Conservation (phyloP, 352 stramenopile species). For the Globisporangium abappressorium region DNA sequence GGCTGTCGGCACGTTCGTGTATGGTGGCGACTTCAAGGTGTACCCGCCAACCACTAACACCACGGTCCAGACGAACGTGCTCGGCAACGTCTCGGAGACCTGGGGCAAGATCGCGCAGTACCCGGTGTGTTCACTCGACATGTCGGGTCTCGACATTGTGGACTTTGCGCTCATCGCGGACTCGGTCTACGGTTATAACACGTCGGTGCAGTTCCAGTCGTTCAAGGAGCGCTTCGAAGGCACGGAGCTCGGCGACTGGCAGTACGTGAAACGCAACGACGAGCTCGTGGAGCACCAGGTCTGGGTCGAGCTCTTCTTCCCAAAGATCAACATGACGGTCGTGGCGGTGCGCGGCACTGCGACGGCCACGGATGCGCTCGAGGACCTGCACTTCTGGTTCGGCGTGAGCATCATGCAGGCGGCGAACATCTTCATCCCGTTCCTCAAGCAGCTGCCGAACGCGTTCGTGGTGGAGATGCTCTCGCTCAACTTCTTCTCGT, state of each 20-base stretch:
- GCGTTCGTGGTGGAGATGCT: constrained; percentile 82
- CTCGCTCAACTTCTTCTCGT: constrained; percentile 67
- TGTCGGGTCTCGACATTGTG: constrained; percentile 62
- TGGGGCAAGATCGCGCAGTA: constrained; percentile 72
- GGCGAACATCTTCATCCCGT: constrained; percentile 81
- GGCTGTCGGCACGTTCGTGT: constrained; percentile 85
- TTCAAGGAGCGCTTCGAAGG: constrained; percentile 81
- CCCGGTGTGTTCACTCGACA: constrained; percentile 72
- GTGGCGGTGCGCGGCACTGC: constrained; percentile 80
- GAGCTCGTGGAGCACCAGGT: constrained; percentile 63
- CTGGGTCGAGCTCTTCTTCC: constrained; percentile 85
- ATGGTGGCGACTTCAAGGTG: constrained; percentile 80
- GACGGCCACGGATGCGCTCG: constrained; percentile 77
- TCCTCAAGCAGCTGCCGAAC: constrained; percentile 79
- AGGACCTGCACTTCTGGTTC: constrained; percentile 88
- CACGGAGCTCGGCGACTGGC: constrained; percentile 70
- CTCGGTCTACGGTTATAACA: constrained; percentile 79
- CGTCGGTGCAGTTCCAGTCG: constrained; percentile 63
- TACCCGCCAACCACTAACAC: constrained; percentile 40
- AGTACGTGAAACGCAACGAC: constrained; percentile 75
- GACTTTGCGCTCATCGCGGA: constrained; percentile 87
- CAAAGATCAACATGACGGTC: constrained; percentile 81
- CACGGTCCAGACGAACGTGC: constrained; percentile 16
- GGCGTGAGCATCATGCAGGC: constrained; percentile 86
- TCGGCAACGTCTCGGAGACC: constrained; percentile 26